Base-by-base conservation (phyloP, 1,284 basidiomycete genomes). In the Trichosporon faecale region DNA sequence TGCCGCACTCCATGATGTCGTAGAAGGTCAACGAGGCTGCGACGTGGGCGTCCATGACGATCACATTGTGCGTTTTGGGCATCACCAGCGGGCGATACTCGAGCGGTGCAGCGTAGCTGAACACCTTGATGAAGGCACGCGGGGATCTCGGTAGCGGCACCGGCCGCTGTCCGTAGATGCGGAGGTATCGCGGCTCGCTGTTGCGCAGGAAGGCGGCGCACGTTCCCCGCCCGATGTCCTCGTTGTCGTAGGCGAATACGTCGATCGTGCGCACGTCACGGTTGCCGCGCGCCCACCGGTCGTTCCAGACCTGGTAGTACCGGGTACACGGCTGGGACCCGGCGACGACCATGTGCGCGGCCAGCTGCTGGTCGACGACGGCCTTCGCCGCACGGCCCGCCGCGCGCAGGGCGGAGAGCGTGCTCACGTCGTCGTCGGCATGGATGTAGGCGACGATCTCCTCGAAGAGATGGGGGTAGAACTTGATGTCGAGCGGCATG, bases 391-490 rank as follows among this genome's bases (percentile, higher is more conserved):
- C 5, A 2, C 29, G 29, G 3, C 57, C 57, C 2, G 27, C 18
- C 14, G 57, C 57, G 18, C 57, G 27, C 57, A 61, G 18, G 57
- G 57, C 18, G 12, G 57, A 61, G 16, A 61, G 29, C 29, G 57
- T 61, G 16, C 21, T 8, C 3, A 61, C 27, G 29, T 61, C 57
- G 27, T 61, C 57, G 27, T 14, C 57, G 16, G 57, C 57, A 21
- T 61, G 27, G 14, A 61, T 16, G 27, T 61, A 61, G 27, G 16
- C 27, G 27, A 61, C 29, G 12, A 61, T 61, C 16, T 31, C 27
- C 29, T 61, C 57, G 57, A 61, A 61, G 57, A 61, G 27, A 31
- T 61, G 57, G 2, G 57, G 57, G 29, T 31, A 61, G 57, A 31
- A 61, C 21, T 33, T 2, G 57, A 61, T 61, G 57, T 61, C 27